Conservation (phyloP, 768 basidiomycete species). For the Agrocybe praecox region DNA sequence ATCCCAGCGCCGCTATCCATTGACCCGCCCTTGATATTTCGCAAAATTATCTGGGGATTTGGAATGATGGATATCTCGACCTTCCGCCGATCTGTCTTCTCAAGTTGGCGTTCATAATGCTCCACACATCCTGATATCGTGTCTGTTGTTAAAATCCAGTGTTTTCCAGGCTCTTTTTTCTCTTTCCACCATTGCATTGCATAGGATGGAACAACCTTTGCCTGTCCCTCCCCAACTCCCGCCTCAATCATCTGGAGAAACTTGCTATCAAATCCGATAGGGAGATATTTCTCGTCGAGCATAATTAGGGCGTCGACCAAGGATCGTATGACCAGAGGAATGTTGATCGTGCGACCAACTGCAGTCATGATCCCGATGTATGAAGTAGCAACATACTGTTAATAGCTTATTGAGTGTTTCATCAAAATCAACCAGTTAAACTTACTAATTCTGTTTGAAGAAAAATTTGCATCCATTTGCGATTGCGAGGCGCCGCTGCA, state of each 20-base stretch:
- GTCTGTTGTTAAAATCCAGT: not conserved
- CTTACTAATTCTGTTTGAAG: not conserved
- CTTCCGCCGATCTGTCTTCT: no score
- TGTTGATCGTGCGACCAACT: not conserved
- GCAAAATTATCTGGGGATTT: no score
- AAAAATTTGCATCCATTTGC: not conserved
- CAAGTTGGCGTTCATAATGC: not conserved
- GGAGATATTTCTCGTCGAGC: not conserved
- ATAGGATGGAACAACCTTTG: not conserved
- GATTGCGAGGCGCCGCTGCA: not conserved
- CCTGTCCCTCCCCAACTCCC: not conserved
- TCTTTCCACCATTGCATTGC: not conserved
- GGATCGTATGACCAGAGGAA: not conserved
- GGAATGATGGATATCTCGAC: no score
- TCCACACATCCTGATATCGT: not conserved
- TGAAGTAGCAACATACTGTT: not conserved
- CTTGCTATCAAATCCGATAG: not conserved
- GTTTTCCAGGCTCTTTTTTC: not conserved
- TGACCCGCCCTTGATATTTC: no score
- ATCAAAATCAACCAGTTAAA: no score
- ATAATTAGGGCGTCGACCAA: not conserved
- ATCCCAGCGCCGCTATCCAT: no score
- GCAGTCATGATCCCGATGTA: not conserved
- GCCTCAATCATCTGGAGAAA: not conserved
- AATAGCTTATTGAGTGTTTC: no score